Evolutionary conservation across 108 stramenopile genomes (phyloP).

Genomic region (Nitzschia sp.): DNA sequence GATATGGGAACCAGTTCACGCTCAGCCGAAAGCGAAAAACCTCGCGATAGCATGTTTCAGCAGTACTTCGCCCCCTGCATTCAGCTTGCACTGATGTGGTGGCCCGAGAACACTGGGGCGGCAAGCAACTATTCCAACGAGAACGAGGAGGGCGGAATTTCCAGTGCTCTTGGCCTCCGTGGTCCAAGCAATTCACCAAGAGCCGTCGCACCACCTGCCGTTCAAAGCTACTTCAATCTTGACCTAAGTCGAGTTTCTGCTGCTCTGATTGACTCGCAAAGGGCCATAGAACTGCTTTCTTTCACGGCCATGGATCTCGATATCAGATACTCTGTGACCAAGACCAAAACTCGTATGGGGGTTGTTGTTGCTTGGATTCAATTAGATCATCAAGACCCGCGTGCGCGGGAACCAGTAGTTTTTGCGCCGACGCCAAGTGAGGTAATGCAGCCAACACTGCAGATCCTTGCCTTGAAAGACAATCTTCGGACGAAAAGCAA

Average conservation of each 20-base stretch:
- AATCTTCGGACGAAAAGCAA: conserved; percentile 70
- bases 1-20: conserved; percentile 65
- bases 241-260: conserved; percentile 59
- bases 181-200: not conserved
- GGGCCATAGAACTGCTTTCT: conserved; percentile 64
- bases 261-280: conserved; percentile 74
- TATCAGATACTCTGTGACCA: conserved; percentile 67
- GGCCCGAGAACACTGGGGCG: conserved; percentile 10
- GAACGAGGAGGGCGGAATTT: not conserved
- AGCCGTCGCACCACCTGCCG: conserved; percentile 9
- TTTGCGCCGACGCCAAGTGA: conserved; percentile 71
- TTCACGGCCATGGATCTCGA: conserved; percentile 62
- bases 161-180: not conserved
- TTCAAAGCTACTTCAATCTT: conserved; percentile 63
- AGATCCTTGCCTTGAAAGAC: conserved; percentile 77
- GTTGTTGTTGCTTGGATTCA: conserved; percentile 73
- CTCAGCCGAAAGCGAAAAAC: conserved; percentile 69
- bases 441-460: conserved; percentile 65
- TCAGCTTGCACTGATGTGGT: conserved; percentile 64
- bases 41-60: conserved; percentile 54
- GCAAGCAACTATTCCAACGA: not conserved
- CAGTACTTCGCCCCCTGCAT: conserved; percentile 78
- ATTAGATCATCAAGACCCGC: conserved; percentile 69
- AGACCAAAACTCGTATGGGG: conserved; percentile 66
- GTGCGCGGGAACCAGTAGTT: conserved; percentile 68